Evolutionary conservation across 1,139 yeast species (phyloP).

Genomic region (Debaryomyces subglobosus): DNA sequence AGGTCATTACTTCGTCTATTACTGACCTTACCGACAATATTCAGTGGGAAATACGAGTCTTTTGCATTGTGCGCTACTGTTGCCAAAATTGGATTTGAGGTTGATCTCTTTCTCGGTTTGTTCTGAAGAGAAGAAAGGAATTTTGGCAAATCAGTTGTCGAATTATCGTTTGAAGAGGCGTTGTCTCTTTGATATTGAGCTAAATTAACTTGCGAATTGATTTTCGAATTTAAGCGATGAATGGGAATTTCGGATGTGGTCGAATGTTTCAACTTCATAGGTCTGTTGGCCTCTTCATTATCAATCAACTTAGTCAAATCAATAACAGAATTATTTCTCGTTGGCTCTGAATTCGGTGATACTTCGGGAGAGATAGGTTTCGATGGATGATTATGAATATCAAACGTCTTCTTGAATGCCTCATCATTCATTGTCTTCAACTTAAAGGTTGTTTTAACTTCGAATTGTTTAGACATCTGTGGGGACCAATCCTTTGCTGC

Average conservation of each 20-base stretch:
- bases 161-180: conserved; percentile 29
- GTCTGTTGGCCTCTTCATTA: conserved; percentile 43
- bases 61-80: conserved; percentile 21
- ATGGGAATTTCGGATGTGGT: conserved; percentile 46
- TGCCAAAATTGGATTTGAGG: conserved; percentile 22
- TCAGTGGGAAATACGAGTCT: conserved; percentile 37
- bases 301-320: conserved; percentile 42
- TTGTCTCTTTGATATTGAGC: conserved; percentile 31
- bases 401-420: conserved; percentile 38
- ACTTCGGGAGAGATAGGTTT: conserved; percentile 48
- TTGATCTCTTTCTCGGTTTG: conserved; percentile 14
- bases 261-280: conserved; percentile 45
- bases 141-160: conserved; percentile 33
- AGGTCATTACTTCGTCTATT: conserved; percentile 12
- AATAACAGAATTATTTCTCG: conserved; percentile 46
- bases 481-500: conserved; percentile 47
- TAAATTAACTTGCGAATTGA: conserved; percentile 42
- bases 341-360: conserved; percentile 48
- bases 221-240: conserved; percentile 42
- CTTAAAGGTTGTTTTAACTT: conserved; percentile 38
- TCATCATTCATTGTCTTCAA: conserved; percentile 44
- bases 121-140: conserved; percentile 15
- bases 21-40: conserved; percentile 19
- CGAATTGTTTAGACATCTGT: conserved; percentile 27
- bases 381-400: conserved; percentile 34